phyloP scores from a whole-genome alignment of 768 basidiomycete genomes.

The Candolleomyces eurysporus region DNA sequence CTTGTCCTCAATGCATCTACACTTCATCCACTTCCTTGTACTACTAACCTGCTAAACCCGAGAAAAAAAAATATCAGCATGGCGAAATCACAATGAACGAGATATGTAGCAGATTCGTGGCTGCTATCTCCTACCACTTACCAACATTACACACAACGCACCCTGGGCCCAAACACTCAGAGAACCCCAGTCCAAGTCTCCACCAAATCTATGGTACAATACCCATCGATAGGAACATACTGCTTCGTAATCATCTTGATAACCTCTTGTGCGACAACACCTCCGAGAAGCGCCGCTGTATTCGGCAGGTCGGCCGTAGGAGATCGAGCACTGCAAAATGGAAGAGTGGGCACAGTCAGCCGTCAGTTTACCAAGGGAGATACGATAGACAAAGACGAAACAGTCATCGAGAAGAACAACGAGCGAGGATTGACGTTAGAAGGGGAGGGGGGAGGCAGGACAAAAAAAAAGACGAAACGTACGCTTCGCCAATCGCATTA shows the following conservation, averaged over 20 bases:
- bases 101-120: no score
- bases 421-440: no score
- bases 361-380: no score
- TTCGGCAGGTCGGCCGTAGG: constrained; percentile 89
- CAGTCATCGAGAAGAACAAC: background rate
- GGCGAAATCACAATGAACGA: no score
- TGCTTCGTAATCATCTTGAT: constrained; percentile 98
- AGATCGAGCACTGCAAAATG: constrained; percentile 60
- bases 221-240: constrained; percentile 87
- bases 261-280: constrained; percentile 91
- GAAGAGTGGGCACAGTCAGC: constrained; percentile 13
- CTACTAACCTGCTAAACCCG: no score
- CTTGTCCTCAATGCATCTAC: no score
- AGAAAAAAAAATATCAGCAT: no score
- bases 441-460: no score
- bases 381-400: no score
- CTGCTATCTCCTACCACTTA: no score
- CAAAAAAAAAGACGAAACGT: constrained; percentile 27
- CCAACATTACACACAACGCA: no score
- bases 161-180: background rate
- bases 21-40: no score
- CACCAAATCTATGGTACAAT: constrained; percentile 81
- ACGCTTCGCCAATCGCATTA: constrained; percentile 78
- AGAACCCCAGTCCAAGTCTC: constrained; percentile 71
- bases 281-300: constrained; percentile 90